These are phyloP conservation scores for Pythium sukuiense DNA, from an alignment of 352 stramenopile genomes.

Conservation along the genomic window DNA sequence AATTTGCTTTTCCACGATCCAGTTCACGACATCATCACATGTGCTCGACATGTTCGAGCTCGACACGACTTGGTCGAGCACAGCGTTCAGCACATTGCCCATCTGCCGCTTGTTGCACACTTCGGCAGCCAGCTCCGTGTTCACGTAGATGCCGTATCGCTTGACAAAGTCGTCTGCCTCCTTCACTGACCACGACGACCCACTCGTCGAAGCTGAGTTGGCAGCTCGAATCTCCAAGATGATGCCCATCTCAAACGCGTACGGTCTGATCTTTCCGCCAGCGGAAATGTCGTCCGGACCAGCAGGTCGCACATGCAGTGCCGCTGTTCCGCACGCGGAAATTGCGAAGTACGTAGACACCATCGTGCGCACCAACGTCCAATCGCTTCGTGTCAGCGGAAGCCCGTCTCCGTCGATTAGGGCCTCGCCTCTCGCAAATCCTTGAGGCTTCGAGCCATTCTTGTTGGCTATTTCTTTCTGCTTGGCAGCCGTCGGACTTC, in stretches of 20 bases:
- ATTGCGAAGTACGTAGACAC: conserved; percentile 82
- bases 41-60: conserved; percentile 72
- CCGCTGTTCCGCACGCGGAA: conserved; percentile 43
- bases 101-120: conserved; percentile 75
- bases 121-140: conserved; percentile 78
- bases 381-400: conserved; percentile 78
- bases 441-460: conserved; percentile 18
- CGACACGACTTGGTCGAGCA: conserved; percentile 80
- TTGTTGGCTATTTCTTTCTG: conserved; percentile 25
- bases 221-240: conserved; percentile 16
- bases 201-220: background rate
- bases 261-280: conserved; percentile 33
- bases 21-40: conserved; percentile 80
- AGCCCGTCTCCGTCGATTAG: conserved; percentile 77
- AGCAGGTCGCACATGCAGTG: conserved; percentile 50
- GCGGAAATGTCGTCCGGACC: conserved; percentile 24
- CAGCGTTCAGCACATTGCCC: conserved; percentile 56
- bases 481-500: conserved; percentile 27
- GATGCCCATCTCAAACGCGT: conserved; percentile 68
- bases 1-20: conserved; percentile 66
- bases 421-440: conserved; percentile 68
- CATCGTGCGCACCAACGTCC: conserved; percentile 77
- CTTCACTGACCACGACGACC: conserved; percentile 34
- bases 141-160: conserved; percentile 86
- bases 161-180: conserved; percentile 71